phyloP scores from a whole-genome alignment of 2,329 filamentous ascomycete genomes.

The Aspergillus pseudotamarii region DNA sequence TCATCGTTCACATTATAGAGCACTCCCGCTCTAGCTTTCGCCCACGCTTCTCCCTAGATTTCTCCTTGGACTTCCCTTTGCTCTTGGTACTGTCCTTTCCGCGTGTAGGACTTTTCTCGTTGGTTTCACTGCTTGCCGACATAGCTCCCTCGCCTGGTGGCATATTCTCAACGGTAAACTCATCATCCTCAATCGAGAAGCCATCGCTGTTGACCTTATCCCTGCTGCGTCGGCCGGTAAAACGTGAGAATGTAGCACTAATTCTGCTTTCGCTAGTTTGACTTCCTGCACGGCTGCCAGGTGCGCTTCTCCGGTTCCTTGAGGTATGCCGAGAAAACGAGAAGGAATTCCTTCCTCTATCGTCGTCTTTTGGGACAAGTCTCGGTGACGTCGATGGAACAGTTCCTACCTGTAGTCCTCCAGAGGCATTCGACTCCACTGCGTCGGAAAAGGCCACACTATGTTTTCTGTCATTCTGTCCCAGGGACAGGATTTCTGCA shows the following conservation, averaged over 20 bases:
- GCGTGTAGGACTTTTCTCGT: constrained; percentile 27
- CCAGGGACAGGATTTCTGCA: constrained; percentile 19
- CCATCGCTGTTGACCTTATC: constrained; percentile 35
- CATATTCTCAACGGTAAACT: constrained; percentile 26
- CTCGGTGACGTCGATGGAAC: constrained; percentile 29
- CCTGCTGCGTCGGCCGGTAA: constrained; percentile 34
- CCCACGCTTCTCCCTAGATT: constrained; percentile 39
- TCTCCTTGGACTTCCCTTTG: constrained; percentile 36
- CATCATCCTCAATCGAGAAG: constrained; percentile 29
- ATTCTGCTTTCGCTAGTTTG: constrained; percentile 41
- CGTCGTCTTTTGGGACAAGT: constrained; percentile 28
- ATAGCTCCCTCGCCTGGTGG: constrained; percentile 21
- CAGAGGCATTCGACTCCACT: constrained; percentile 14
- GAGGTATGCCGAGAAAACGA: constrained; percentile 34
- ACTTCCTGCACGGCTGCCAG: constrained; percentile 39
- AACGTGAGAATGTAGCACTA: constrained; percentile 39
- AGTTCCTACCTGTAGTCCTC: constrained; percentile 23
- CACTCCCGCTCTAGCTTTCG: constrained; percentile 48
- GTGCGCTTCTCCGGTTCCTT: constrained; percentile 33
- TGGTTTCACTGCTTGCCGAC: constrained; percentile 22
- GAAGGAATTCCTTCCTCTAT: constrained; percentile 24
- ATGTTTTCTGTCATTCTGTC: constrained; percentile 24
- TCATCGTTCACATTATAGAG: constrained; percentile 40
- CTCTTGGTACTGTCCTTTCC: constrained; percentile 24
- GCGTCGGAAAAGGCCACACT: constrained; percentile 34